Conservation (phyloP, 2,329 filamentous ascomycete species). For the Dactylella cylindrospora region DNA sequence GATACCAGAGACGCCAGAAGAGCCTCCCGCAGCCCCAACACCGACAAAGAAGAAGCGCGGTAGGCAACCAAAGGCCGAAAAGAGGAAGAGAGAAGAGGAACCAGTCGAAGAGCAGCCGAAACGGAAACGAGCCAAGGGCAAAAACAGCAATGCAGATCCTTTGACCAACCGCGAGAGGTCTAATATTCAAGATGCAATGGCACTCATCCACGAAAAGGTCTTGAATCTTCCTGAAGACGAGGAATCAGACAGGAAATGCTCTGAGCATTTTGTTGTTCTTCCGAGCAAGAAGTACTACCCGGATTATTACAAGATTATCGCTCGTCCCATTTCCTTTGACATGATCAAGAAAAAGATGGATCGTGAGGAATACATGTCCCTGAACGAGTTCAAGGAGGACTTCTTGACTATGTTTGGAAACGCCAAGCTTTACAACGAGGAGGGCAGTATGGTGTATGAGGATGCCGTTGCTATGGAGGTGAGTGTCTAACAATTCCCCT, state of each 20-base stretch:
- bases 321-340: constrained; percentile 92
- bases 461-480: constrained; percentile 94
- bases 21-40: constrained; percentile 52
- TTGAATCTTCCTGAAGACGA: constrained; percentile 74
- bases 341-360: constrained; percentile 94
- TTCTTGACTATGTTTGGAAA: constrained; percentile 84
- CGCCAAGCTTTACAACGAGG: constrained; percentile 94
- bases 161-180: constrained; percentile 70
- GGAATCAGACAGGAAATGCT: constrained; percentile 47
- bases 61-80: constrained; percentile 76
- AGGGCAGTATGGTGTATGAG: constrained; percentile 84
- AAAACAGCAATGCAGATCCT: constrained; percentile 57
- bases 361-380: constrained; percentile 82
- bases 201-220: constrained; percentile 73
- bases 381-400: constrained; percentile 79
- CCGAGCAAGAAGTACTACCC: constrained; percentile 86
- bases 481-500: constrained; percentile 52
- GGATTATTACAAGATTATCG: constrained; percentile 93
- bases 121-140: constrained; percentile 65
- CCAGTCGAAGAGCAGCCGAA: constrained; percentile 64
- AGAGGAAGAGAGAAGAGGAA: constrained; percentile 83
- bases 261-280: constrained; percentile 72
- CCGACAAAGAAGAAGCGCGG: constrained; percentile 77
- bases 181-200: constrained; percentile 76
- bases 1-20: constrained; percentile 71